Conservation (phyloP, 768 basidiomycete genomes). For the Tricholoma furcatifolium region DNA sequence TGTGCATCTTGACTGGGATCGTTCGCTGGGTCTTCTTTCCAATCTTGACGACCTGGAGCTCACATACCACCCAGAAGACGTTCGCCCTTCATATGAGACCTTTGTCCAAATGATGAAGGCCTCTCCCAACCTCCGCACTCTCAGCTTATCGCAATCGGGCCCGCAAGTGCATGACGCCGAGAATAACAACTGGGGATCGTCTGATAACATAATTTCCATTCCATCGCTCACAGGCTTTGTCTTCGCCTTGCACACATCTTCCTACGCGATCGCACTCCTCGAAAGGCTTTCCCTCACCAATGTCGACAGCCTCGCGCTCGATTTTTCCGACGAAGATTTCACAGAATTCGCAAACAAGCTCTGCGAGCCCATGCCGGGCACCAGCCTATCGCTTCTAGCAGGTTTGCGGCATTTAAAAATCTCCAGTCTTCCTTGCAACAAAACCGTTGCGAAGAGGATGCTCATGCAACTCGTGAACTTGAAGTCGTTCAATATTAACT, state of each 20-base stretch:
- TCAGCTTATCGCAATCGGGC: conserved; percentile 58
- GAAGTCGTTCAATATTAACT: conserved; percentile 37
- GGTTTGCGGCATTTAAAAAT: conserved; percentile 55
- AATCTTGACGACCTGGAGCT: conserved; percentile 54
- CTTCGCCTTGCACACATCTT: conserved; percentile 38
- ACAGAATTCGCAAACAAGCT: conserved; percentile 46
- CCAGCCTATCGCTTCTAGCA: conserved; percentile 43
- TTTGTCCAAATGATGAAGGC: conserved; percentile 50
- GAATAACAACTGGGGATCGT: conserved; percentile 32
- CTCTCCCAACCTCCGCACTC: conserved; percentile 52
- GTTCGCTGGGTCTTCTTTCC: conserved; percentile 39
- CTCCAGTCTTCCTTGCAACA: conserved; percentile 43
- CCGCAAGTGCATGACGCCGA: conserved; percentile 41
- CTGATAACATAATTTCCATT: conserved; percentile 27
- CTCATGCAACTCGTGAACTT: conserved; percentile 49
- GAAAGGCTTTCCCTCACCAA: conserved; percentile 39
- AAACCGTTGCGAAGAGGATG: conserved; percentile 31
- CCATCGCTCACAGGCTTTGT: conserved; percentile 38
- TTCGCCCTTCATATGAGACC: conserved; percentile 56
- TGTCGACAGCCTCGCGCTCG: conserved; percentile 44
- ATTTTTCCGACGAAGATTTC: conserved; percentile 57
- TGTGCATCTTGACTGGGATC: conserved; percentile 68
- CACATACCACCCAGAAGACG: conserved; percentile 60
- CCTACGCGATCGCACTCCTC: conserved; percentile 37
- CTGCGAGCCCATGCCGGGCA: conserved; percentile 34